phyloP scores from a whole-genome alignment of 441 rosid species.

The Cnidoscolus chayamansa region DNA sequence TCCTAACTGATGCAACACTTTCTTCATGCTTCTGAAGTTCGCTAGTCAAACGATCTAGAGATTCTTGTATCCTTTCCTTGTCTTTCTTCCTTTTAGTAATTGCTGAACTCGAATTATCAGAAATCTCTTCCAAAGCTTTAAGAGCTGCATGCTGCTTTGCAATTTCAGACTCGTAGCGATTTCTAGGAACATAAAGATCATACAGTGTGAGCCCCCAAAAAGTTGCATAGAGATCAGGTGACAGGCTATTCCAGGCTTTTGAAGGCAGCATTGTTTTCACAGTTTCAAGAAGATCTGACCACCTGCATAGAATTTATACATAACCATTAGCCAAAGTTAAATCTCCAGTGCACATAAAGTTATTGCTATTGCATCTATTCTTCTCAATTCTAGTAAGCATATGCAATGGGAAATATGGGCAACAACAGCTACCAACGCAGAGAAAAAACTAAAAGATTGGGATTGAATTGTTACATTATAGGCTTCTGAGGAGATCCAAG shows the following conservation, averaged over 20 bases:
- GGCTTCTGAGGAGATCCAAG: conserved; percentile 59
- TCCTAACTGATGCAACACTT: conserved; percentile 87
- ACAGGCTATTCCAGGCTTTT: conserved; percentile 99
- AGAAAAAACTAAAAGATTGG: conserved; percentile 8
- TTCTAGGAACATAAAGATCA: conserved; percentile 97
- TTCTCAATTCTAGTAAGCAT: background rate
- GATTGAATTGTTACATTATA: conserved; percentile 48
- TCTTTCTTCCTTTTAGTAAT: conserved; percentile 97
- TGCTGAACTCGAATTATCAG: conserved; percentile 97
- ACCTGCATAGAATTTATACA: conserved; percentile 51
- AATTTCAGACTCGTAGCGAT: conserved; percentile 91
- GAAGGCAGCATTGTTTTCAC: conserved; percentile 92
- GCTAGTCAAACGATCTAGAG: conserved; percentile 82
- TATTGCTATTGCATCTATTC: background rate
- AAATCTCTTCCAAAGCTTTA: conserved; percentile 90
- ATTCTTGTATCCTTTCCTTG: conserved; percentile 99
- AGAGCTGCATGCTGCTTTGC: conserved; percentile 95
- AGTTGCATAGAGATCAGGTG: conserved; percentile 96
- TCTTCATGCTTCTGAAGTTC: conserved; percentile 94
- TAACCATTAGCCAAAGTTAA: conserved; percentile 3
- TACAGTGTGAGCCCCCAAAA: conserved; percentile 99
- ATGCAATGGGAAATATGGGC: background rate
- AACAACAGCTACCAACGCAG: background rate
- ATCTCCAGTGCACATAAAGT: background rate
- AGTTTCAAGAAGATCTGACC: conserved; percentile 91